Conservation (phyloP, 495 filamentous ascomycete genomes). For the Niebla homalea region DNA sequence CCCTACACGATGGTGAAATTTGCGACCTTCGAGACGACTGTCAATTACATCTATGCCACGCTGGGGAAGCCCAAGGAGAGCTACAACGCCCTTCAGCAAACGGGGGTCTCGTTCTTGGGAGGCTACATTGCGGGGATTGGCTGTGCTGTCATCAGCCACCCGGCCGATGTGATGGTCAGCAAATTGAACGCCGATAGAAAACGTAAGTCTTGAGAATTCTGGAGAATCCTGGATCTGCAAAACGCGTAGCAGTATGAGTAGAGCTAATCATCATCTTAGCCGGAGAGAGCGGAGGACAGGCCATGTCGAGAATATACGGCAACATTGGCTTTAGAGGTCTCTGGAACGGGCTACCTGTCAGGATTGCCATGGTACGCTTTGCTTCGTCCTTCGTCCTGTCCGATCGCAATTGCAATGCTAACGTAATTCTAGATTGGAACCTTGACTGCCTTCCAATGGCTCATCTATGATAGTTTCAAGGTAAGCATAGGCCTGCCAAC, state of each 20-base stretch:
- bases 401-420: neutral
- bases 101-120: conserved; percentile 53
- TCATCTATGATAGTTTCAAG: conserved; percentile 71
- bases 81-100: conserved; percentile 50
- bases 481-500: conserved; percentile 24
- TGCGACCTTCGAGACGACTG: conserved; percentile 59
- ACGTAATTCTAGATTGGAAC: conserved; percentile 9
- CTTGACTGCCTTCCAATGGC: conserved; percentile 61
- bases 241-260: no score
- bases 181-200: conserved; percentile 54
- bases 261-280: conserved; percentile 23
- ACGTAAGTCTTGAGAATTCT: conserved; percentile 25
- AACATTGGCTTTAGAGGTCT: conserved; percentile 57
- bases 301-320: conserved; percentile 53
- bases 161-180: conserved; percentile 62
- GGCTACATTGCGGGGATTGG: conserved; percentile 63
- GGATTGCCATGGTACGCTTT: conserved; percentile 53
- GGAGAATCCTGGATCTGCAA: neutral
- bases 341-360: conserved; percentile 55
- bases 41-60: conserved; percentile 45
- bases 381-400: neutral
- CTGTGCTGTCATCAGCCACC: conserved; percentile 51
- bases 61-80: conserved; percentile 53
- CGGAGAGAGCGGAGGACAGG: conserved; percentile 48
- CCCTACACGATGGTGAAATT: conserved; percentile 71